phyloP scores from a whole-genome alignment of 345 rosid genomes.

The Murraya paniculata region DNA sequence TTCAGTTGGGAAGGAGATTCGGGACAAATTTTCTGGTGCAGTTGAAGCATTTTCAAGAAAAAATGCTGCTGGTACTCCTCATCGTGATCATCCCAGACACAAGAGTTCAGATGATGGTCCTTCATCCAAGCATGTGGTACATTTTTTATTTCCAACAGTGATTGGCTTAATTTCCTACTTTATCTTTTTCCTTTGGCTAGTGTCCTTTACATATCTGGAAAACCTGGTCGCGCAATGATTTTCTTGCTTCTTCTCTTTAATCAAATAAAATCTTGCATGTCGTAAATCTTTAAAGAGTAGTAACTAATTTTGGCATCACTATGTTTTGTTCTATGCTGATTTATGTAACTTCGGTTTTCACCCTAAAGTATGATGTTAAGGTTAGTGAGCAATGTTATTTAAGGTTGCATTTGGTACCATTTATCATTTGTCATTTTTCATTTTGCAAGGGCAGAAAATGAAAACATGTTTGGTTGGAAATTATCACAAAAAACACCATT shows the following conservation, averaged over 20 bases:
- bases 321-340: background rate
- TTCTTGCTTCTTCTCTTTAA: background rate
- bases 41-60: conserved; percentile 70
- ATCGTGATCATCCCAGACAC: conserved; percentile 45
- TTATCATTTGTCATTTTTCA: no score
- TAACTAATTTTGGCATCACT: background rate
- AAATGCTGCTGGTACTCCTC: conserved; percentile 45
- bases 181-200: background rate
- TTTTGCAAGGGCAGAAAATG: no score
- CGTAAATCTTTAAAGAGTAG: background rate
- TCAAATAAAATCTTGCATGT: background rate
- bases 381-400: background rate
- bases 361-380: background rate
- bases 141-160: conserved; percentile 6
- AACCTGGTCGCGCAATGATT: background rate
- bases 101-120: conserved; percentile 55
- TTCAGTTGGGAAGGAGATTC: conserved; percentile 54
- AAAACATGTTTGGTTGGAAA: no score
- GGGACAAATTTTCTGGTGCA: conserved; percentile 65
- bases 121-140: conserved; percentile 57
- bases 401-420: no score
- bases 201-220: background rate
- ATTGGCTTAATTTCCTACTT: background rate
- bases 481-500: no score
- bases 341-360: background rate